Evolutionary conservation across 352 stramenopile genomes (phyloP).

Genomic region (Blastocystis sp.): DNA sequence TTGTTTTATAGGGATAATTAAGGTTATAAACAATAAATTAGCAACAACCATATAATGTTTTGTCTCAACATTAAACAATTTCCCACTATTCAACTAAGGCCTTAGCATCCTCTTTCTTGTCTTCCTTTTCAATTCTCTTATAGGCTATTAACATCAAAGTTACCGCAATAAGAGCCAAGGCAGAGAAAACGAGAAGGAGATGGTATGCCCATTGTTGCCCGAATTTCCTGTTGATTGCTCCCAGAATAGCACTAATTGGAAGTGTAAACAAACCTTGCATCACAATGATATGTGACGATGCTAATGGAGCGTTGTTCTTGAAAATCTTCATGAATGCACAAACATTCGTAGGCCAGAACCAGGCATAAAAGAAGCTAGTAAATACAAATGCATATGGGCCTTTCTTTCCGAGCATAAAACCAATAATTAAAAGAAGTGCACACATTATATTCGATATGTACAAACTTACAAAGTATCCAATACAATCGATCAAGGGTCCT

Average conservation of each 20-base stretch:
- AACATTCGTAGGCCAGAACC: conserved; percentile 35
- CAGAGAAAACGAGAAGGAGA: neutral
- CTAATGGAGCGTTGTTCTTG: conserved; percentile 34
- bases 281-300: conserved; percentile 13
- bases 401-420: neutral
- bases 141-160: neutral
- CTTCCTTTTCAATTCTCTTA: neutral
- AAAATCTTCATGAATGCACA: conserved; percentile 37
- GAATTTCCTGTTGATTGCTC: neutral
- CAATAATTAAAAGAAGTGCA: neutral
- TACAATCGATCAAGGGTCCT: neutral
- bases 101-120: neutral
- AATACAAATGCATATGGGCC: neutral
- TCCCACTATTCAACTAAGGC: neutral
- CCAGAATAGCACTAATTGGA: neutral
- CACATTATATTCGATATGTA: neutral
- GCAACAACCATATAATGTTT: too few species aligned
- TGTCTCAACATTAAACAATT: too few species aligned
- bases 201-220: neutral
- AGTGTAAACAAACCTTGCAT: conserved; percentile 15
- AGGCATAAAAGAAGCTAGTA: conserved; percentile 34
- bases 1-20: too few species aligned
- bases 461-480: neutral
- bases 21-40: too few species aligned
- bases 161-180: neutral